A percentile compares a stretch with the other conserved stretches of the same genome.
Conservation (phyloP, 305 asterid genomes). For the Withania somnifera region DNA sequence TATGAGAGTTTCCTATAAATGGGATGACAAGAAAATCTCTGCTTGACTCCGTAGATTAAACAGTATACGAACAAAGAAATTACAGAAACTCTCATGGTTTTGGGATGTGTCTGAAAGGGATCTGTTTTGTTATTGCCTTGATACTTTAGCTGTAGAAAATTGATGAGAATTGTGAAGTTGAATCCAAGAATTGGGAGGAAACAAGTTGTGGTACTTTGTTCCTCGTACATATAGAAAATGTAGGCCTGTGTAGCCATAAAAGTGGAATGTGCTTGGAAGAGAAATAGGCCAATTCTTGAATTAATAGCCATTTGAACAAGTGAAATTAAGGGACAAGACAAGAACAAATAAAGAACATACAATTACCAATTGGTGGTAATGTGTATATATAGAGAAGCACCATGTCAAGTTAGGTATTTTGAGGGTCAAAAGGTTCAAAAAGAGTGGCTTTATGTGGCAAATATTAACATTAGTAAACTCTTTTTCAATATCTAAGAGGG, state of each 20-base stretch:
- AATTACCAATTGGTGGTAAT: background rate
- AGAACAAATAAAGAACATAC: background rate
- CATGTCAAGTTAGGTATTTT: no score
- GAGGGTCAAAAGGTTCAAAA: no score
- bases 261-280: background rate
- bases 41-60: background rate
- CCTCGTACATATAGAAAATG: background rate
- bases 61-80: background rate
- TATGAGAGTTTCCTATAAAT: background rate
- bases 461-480: no score
- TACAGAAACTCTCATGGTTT: background rate
- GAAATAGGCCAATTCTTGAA: background rate
- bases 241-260: background rate
- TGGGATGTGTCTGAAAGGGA: background rate
- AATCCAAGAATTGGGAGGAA: background rate
- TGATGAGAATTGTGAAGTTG: background rate
- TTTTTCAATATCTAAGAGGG: no score
- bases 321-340: background rate
- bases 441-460: no score
- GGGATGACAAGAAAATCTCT: background rate
- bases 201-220: background rate
- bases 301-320: background rate
- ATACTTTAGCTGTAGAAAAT: background rate
- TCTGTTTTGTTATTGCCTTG: background rate
- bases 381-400: background rate